Conservation (phyloP, 2,329 filamentous ascomycete genomes). For the Coniella lustricola region DNA sequence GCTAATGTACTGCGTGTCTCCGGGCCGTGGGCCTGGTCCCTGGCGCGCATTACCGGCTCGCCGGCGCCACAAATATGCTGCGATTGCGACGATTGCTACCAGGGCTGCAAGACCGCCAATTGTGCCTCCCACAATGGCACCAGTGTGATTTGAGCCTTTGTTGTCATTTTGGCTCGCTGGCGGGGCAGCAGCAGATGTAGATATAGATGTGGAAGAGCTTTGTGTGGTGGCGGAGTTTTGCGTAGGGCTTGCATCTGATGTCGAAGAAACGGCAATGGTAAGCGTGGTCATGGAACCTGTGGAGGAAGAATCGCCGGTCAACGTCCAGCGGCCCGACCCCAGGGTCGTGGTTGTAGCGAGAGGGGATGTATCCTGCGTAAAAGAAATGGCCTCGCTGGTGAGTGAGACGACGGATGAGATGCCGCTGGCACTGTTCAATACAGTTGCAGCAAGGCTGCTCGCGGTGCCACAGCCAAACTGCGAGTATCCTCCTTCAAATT, state of each 20-base stretch:
- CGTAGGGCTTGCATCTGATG: slow-evolving; percentile 16
- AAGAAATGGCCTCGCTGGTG: slow-evolving; percentile 31
- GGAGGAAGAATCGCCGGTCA: slow-evolving; percentile 15
- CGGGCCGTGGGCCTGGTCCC: slow-evolving; percentile 32
- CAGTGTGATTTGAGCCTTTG: slow-evolving; percentile 27
- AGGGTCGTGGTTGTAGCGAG: slow-evolving; percentile 36
- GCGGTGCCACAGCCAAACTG: slow-evolving; percentile 52
- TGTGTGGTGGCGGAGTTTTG: slow-evolving; percentile 1
- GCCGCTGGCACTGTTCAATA: slow-evolving; percentile 40
- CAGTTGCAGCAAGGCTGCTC: slow-evolving; percentile 40
- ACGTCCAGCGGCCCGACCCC: slow-evolving; percentile 23
- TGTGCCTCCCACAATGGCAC: slow-evolving; percentile 47
- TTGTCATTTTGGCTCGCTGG: slow-evolving; percentile 2
- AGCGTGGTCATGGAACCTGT: background rate
- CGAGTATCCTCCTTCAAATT: slow-evolving; percentile 46
- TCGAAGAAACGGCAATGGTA: slow-evolving; percentile 9
- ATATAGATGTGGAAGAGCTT: slow-evolving; percentile 5
- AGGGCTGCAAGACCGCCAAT: slow-evolving; percentile 45
- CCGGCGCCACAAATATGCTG: slow-evolving; percentile 35
- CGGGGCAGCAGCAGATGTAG: slow-evolving; percentile 15
- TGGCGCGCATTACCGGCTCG: slow-evolving; percentile 35
- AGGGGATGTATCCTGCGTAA: slow-evolving; percentile 33
- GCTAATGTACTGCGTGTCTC: slow-evolving; percentile 35
- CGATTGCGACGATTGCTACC: slow-evolving; percentile 34
- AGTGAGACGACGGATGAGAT: slow-evolving; percentile 29